Evolutionary conservation across 2,329 filamentous ascomycete genomes (phyloP).

Genomic region (Achaetomium macrosporum): DNA sequence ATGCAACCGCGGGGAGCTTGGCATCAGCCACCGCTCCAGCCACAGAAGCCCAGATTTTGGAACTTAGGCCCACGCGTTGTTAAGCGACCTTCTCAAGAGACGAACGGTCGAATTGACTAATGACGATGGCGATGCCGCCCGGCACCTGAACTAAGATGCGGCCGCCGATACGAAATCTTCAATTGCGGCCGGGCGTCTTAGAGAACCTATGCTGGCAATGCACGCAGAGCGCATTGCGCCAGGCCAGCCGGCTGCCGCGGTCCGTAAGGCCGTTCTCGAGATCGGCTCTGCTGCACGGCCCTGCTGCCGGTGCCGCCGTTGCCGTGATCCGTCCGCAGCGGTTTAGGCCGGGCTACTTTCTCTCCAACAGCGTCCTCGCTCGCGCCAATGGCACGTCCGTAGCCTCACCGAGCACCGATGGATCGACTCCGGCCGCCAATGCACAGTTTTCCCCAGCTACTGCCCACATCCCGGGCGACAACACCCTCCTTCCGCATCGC

Average conservation of each 20-base stretch:
- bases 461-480: constrained; percentile 5
- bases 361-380: constrained; percentile 31
- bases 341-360: constrained; percentile 31
- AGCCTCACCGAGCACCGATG: constrained; percentile 5
- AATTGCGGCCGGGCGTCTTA: constrained; percentile 17
- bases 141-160: constrained; percentile 24
- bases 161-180: constrained; percentile 21
- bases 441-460: neutral
- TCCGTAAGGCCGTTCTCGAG: constrained; percentile 21
- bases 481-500: constrained; percentile 26
- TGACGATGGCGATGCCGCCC: constrained; percentile 24
- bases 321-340: constrained; percentile 18
- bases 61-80: neutral
- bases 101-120: constrained; percentile 16
- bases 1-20: too few species aligned
- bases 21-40: neutral
- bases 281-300: constrained; percentile 18
- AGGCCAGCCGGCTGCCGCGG: constrained; percentile 1
- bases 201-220: constrained; percentile 27
- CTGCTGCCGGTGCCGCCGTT: constrained; percentile 10
- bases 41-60: neutral
- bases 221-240: constrained; percentile 20
- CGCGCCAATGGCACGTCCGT: constrained; percentile 24
- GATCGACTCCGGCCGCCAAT: neutral
- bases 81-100: neutral